Evolutionary conservation across 768 basidiomycete genomes (phyloP).

Genomic region (Psilocybe sp.): DNA sequence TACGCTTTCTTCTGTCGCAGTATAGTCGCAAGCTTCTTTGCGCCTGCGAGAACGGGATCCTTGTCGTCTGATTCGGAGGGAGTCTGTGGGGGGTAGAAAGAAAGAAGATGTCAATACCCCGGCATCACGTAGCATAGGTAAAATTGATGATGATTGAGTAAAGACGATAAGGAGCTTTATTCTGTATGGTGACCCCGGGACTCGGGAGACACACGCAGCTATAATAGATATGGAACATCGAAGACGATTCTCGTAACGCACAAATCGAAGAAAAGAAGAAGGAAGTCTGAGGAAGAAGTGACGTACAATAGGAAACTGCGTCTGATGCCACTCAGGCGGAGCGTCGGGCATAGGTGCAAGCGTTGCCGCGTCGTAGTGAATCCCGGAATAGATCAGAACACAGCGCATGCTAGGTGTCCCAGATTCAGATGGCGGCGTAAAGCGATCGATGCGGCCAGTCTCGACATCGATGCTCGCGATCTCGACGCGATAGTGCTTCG

Average conservation of each 20-base stretch:
- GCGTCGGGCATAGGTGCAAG: conserved; percentile 76
- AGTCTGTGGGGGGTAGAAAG: not conserved
- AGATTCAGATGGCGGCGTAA: conserved; percentile 51
- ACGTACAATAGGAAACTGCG: conserved; percentile 65
- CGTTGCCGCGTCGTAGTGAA: conserved; percentile 92
- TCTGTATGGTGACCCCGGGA: too few relatives aligned
- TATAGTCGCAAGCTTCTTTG: conserved; percentile 65
- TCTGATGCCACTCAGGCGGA: conserved; percentile 87
- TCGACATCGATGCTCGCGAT: conserved; percentile 91
- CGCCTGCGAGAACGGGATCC: conserved; percentile 62
- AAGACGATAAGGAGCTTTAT: too few relatives aligned
- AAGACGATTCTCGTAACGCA: too few relatives aligned
- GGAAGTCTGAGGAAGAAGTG: not conserved
- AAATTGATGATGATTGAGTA: too few relatives aligned
- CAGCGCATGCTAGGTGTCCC: conserved; percentile 43
- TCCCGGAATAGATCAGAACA: conserved; percentile 90
- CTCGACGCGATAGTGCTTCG: conserved; percentile 78
- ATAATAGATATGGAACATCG: too few relatives aligned
- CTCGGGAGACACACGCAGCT: too few relatives aligned
- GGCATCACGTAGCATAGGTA: too few relatives aligned
- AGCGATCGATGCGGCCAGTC: conserved; percentile 85
- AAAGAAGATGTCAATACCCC: not conserved
- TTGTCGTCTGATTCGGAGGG: conserved; percentile 27
- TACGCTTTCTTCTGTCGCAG: conserved; percentile 78
- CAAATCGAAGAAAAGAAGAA: not conserved